A percentile compares a stretch with the other conserved stretches of the same genome.
Evolutionary conservation across 202 grass and related monocot genomes (phyloP).

Genomic region (Carex arenaria): DNA sequence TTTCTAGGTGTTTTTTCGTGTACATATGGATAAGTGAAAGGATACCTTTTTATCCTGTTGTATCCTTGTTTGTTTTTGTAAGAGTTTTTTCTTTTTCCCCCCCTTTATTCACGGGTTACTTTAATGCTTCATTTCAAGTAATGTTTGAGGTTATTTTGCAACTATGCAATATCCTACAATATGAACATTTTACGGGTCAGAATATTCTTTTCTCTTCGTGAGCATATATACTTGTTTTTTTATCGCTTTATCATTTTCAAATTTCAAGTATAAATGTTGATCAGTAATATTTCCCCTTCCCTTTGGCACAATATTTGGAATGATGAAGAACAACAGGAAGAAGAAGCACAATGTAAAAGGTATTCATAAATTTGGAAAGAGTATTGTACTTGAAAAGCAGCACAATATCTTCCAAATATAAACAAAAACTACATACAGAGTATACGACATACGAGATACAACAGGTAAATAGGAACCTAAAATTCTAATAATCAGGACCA

Average conservation of each 20-base stretch:
- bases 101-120: background rate
- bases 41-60: slow-evolving; percentile 19
- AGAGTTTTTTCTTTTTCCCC: background rate
- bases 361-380: background rate
- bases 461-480: background rate
- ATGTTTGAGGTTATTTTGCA: slow-evolving; percentile 2
- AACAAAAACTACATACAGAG: background rate
- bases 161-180: background rate
- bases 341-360: background rate
- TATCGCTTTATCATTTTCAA: background rate
- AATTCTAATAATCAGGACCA: slow-evolving; percentile 25
- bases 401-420: background rate
- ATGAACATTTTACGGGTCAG: background rate
- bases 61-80: slow-evolving; percentile 11
- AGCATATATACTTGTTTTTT: background rate
- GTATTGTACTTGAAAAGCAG: background rate
- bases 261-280: background rate
- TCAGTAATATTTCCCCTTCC: background rate
- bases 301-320: background rate
- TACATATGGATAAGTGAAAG: slow-evolving; percentile 17
- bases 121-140: background rate
- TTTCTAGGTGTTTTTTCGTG: slow-evolving; percentile 14
- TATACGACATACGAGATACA: background rate
- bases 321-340: background rate
- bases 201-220: background rate